Percentiles rank a stretch among this genome's conserved stretches.
phyloP scores from a whole-genome alignment of 768 basidiomycete genomes.

The Pilatotrama ljubarskyi region DNA sequence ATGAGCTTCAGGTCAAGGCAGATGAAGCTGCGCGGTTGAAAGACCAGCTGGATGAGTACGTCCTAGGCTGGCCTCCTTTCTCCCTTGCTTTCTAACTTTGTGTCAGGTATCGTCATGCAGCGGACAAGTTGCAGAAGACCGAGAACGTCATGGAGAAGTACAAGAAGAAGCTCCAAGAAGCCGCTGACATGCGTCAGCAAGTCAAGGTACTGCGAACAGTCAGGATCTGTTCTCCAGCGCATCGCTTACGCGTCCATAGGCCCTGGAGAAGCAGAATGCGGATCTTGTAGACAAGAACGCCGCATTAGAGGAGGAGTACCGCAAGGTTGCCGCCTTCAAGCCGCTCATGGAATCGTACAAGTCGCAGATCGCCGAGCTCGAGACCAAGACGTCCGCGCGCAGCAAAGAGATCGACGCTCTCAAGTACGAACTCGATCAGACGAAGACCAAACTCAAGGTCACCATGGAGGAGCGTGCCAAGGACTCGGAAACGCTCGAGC shows the following conservation, averaged over 20 bases:
- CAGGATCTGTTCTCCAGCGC: neutral
- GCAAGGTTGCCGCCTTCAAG: slow-evolving; percentile 82
- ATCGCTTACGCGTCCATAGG: slow-evolving; percentile 42
- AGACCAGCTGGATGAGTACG: slow-evolving; percentile 94
- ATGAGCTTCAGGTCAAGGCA: slow-evolving; percentile 77
- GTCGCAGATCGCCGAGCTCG: slow-evolving; percentile 78
- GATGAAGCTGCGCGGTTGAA: slow-evolving; percentile 80
- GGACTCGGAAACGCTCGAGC: slow-evolving; percentile 81
- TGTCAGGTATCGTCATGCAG: slow-evolving; percentile 82
- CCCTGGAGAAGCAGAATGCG: slow-evolving; percentile 90
- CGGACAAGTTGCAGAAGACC: slow-evolving; percentile 88
- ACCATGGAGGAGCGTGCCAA: slow-evolving; percentile 67
- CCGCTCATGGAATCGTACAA: slow-evolving; percentile 93
- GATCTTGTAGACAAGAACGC: slow-evolving; percentile 90
- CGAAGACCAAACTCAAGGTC: slow-evolving; percentile 66
- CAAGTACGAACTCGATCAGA: slow-evolving; percentile 76
- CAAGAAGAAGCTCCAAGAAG: slow-evolving; percentile 96
- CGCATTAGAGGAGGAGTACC: slow-evolving; percentile 88
- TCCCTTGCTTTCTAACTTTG: neutral
- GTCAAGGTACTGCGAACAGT: slow-evolving; percentile 59
- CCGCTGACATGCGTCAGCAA: slow-evolving; percentile 83
- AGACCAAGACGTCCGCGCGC: slow-evolving; percentile 64
- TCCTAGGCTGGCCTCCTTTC: neutral
- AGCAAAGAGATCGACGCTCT: slow-evolving; percentile 72
- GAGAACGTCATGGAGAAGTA: slow-evolving; percentile 99